Conservation (phyloP, 2,329 filamentous ascomycete genomes). For the Fusarium papillatum region DNA sequence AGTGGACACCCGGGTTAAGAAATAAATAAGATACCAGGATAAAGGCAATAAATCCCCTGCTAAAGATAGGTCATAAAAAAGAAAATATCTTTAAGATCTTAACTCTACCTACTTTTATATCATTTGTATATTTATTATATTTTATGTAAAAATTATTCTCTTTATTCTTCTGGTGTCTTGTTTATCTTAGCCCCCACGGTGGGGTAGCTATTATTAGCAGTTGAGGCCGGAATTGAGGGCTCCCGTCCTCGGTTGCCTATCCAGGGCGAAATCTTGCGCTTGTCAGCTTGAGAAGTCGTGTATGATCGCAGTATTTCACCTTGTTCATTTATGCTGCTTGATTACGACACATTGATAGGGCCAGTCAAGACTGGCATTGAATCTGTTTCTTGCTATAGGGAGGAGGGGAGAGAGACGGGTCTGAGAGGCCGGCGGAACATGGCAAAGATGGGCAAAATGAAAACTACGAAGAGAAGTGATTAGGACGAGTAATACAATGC, state of each 20-base stretch:
- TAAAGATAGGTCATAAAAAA: neutral
- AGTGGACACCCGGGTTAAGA: neutral
- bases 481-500: neutral
- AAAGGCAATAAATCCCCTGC: too few relatives aligned
- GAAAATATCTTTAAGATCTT: too few relatives aligned
- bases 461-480: too few relatives aligned
- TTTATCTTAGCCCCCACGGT: neutral
- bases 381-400: neutral
- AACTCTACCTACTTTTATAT: too few relatives aligned
- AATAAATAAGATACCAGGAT: neutral
- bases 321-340: neutral
- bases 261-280: neutral
- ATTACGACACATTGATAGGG: neutral
- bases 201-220: neutral
- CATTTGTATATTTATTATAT: too few relatives aligned
- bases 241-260: neutral
- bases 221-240: neutral
- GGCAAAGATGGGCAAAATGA: too few relatives aligned
- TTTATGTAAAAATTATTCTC: too few relatives aligned
- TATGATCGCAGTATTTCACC: neutral
- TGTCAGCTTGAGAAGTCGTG: neutral
- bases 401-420: neutral
- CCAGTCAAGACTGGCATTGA: neutral
- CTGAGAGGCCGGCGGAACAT: neutral
- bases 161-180: too few relatives aligned